Base-by-base conservation (phyloP, 2,329 filamentous ascomycete species). In the Phialemoniopsis sp. region DNA sequence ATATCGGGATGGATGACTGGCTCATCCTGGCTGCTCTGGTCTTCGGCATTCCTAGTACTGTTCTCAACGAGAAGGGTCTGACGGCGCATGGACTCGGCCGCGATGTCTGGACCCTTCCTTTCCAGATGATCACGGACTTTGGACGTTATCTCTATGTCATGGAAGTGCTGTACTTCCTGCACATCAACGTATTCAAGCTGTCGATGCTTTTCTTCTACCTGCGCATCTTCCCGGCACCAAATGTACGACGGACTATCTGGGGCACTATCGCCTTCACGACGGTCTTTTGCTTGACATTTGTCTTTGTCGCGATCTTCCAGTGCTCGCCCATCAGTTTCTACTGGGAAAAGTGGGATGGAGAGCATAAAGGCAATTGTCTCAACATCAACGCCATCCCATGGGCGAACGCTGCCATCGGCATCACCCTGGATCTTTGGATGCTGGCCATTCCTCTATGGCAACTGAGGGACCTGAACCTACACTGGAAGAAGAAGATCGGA, bases 161-260 rank as follows among this genome's bases (percentile, higher is more conserved):
- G 48, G 47, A 51, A 26, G 41, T 57, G 35, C 33, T 73, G 16
- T 76, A 78, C 52, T 73, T 76, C 47, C 38, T 55, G 4, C 56
- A 68, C 13, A 52, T 74, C 13, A 56, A 67, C 2, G 53, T 73
- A 17, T 59, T 73, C 13, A 76, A 78, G 46, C 52, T 75, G 5
- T 66, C 73, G 1, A 59, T 80, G 17, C 56, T 80, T 1, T 62
- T 72, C 48, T 77, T 80, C 53, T 79, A 77, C 47, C 56, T 75
- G 5, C 67, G 72, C 38, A 71, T 80, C 40, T 80, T 80, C 44
- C 71, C 71, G 0, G 49, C 55, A 0, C 43, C 38, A 0, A 41
- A 35, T 4, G 62, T 75, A 9, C 62, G 63, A 12, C 56, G 54
- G 5, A 34, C 70, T 9, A 49, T 67, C 1, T 62, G 59, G 49